Conservation (phyloP, 257 asterid species). For the Nicotiana tabacum region DNA sequence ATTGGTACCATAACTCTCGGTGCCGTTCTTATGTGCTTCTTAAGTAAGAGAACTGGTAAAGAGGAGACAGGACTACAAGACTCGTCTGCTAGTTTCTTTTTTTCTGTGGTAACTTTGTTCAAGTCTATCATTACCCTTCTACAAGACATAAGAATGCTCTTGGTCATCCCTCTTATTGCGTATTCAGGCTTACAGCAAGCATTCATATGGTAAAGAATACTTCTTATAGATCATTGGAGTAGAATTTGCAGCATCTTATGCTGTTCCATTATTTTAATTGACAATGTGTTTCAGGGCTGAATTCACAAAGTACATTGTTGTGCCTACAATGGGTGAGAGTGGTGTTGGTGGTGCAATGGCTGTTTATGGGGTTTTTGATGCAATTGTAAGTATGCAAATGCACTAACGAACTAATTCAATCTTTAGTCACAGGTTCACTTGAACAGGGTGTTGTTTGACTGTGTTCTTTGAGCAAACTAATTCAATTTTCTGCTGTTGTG, state of each 20-base stretch:
- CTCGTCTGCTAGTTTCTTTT: conserved; percentile 36
- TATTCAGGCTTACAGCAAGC: conserved; percentile 96
- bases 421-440: background rate
- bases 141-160: conserved; percentile 60
- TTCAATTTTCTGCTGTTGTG: background rate
- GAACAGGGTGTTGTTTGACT: background rate
- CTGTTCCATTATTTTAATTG: background rate
- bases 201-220: conserved; percentile 69
- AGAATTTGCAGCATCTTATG: background rate
- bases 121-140: conserved; percentile 52
- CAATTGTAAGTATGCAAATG: conserved; percentile 55
- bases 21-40: conserved; percentile 76
- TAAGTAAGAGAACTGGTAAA: conserved; percentile 61
- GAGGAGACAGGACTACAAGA: conserved; percentile 43
- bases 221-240: background rate
- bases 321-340: conserved; percentile 81
- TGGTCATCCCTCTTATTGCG: conserved; percentile 82
- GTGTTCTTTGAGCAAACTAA: background rate
- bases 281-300: conserved; percentile 57
- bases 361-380: conserved; percentile 83
- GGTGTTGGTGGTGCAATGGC: conserved; percentile 99
- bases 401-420: background rate
- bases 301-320: conserved; percentile 79
- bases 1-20: conserved; percentile 74
- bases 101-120: conserved; percentile 53